Evolutionary conservation across 768 basidiomycete species (phyloP), one percentile per base, ranked within the genome.

Genomic region (Terana coerulea): DNA sequence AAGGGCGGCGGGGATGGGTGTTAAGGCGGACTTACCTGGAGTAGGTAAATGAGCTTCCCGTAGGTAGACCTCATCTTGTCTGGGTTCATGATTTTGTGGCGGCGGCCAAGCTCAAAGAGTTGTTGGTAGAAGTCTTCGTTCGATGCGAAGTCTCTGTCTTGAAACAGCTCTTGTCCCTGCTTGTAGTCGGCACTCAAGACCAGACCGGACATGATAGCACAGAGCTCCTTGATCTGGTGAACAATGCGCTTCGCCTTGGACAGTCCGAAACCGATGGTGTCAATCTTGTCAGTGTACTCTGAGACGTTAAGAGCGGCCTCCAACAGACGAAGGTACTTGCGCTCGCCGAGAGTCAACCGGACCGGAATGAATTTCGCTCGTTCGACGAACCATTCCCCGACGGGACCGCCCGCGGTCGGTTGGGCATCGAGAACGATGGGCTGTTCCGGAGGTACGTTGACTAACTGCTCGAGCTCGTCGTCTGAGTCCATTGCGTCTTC

Each of bases 61-160:
- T 93, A 93, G 7, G 88, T 92, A 25, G 86, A 83, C 22, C 91
- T 78, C 90, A 92, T 91, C 60, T 91, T 91, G 63, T 92, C 91
- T 0, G 91, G 91, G 59, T 92, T 93, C 88, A 88, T 91, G 62
- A 93, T 92, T 66, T 92, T 92, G 64, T 91, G 88, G 52, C 90
- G 76, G 44, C 89, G 74, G 17, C 91, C 89, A 21, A 92, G 76
- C 68, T 92, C 90, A 56, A 92, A 92, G 22, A 91, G 75, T 12
- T 74, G 68, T 53, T 90, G 88, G 61, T 86, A 93, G 62, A 92
- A 93, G 7, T 84, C 81, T 15, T 80, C 81, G 59, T 93, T 93
- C 12, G 80, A 75, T 53, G 86, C 74, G 62, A 93, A 93, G 64
- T 93, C 88, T 19, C 88, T 80, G 55, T 90, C 86, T 34, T 79